These are phyloP conservation scores for Oryza punctata DNA, from an alignment of 176 grass and related monocot genomes.

Conservation along the genomic window DNA sequence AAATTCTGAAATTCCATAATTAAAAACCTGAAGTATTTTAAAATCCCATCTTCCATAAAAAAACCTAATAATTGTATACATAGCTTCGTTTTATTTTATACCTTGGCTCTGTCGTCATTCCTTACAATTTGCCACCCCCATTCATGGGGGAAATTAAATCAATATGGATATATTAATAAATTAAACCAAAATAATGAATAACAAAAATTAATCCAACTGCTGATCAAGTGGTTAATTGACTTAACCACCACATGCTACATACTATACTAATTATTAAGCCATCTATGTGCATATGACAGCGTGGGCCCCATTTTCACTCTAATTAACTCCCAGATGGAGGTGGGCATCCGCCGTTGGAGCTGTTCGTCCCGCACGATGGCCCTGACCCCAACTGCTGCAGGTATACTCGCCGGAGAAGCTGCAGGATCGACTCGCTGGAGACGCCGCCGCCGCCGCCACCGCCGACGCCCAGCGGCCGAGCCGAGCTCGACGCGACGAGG, in stretches of 20 bases:
- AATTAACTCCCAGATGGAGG: not conserved
- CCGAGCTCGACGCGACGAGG: slow-evolving; percentile 28
- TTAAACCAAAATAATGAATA: not conserved
- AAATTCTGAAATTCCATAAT: not conserved
- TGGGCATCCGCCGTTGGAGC: slow-evolving; percentile 39
- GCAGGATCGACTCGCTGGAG: slow-evolving; percentile 31
- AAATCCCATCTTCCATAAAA: not conserved
- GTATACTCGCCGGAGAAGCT: slow-evolving; percentile 37
- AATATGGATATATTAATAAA: not conserved
- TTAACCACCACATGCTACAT: not conserved
- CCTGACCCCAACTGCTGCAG: slow-evolving; percentile 44
- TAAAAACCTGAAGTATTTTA: not conserved
- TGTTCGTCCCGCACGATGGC: slow-evolving; percentile 40
- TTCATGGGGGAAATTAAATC: not conserved
- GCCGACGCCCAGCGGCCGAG: slow-evolving; percentile 22
- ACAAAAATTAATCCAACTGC: not conserved
- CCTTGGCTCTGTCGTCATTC: not conserved
- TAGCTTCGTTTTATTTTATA: not conserved
- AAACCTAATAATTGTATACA: not conserved
- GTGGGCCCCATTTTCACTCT: not conserved
- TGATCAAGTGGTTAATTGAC: not conserved
- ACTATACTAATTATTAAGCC: not conserved
- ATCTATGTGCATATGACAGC: not conserved
- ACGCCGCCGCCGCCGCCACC: not conserved
- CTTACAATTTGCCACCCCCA: not conserved